Base-by-base conservation (phyloP, 2,329 filamentous ascomycete species). In the Claviceps capensis region DNA sequence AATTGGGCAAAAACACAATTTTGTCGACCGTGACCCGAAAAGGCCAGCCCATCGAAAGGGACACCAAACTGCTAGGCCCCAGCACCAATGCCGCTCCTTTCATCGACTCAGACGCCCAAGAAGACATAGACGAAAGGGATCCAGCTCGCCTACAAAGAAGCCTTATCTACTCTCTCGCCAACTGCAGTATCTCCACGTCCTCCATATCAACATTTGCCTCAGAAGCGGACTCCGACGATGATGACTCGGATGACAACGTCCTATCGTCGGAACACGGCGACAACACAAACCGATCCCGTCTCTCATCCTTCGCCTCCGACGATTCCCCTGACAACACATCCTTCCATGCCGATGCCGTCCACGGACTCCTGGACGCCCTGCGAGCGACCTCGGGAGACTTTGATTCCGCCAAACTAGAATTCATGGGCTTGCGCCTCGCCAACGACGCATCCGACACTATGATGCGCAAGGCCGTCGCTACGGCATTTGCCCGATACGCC, bases 351-450 rank as follows among this genome's bases (percentile, higher is more conserved):
- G 91, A 96, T 62, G 91, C 91, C 26, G 86, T 91, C 3, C 76
- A 83, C 57, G 91, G 88, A 55, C 78, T 97, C n/a, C 77, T 90
- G 55, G 90, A 96, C 61, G 86, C 88, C 23, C 75, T 97, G 43
- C 83, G 85, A 49, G 85, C 83, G 22, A 81, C 82, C 13, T 78
- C 80, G 14, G 79, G 82, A 11, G 87, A 94, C 63, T 93, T 95
- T 57, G 90, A 95, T 61, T 75, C 75, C 2, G 79, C 81, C 48
- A 88, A 91, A 65, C 79, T 97, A 37, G 93, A 98, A 65, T 86
- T 98, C 56, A 95, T 90, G 73, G 87, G 88, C 47, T 75, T 97
- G n/a, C 85, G 91, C 11, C 87, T 98, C 66, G 85, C 84, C 51
- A 88, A 86, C 61, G 88, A 97, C 62, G 93, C 93, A 2, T 90